Base-by-base conservation (phyloP, 805 yeast species). In the Metschnikowia lunata region DNA sequence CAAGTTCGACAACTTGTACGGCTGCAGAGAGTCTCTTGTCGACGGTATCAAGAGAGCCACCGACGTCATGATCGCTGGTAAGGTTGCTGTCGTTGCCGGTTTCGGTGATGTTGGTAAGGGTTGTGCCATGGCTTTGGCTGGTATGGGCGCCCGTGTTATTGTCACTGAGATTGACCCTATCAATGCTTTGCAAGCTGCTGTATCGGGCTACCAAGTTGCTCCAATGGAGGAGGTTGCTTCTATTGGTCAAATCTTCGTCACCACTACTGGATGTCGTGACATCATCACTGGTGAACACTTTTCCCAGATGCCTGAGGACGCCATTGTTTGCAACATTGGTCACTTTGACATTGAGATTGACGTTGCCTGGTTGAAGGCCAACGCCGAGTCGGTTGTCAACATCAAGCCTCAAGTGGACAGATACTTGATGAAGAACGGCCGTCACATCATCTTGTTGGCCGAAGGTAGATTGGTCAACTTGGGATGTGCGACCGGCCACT, bases 21-120 rank as follows among this genome's bases (percentile, higher is more conserved):
- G 99, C 62, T 93, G 98, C 82, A 87, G 98, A 76, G 99, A 91
- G 81, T 91, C 99, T 54, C 83, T 91, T 62, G 79, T 91, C 58
- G 99, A 91, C 75, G 99, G 99, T 79, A 91, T 91, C 73, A 91
- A 91, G 85, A 88, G 98, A 79, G 99, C 98, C 71, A 91, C 99
- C 66, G 99, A 91, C 67, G 98, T 91, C 62, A 93, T 91, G 98
- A 85, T 91, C 66, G 98, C 97, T 59, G 99, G 99, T 78, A 91
- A 91, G 80, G 93, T 88, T 66, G 96, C 98, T 51, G 95, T 91
- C 62, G 98, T 91, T 62, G 97, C 97, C 52, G 99, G 99, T 76
- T 91, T 83, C 79, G 99, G 99, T 82, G 99, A 91, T 70, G 99
- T 91, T 67, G 99, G 99, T 79, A 91, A 91, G 79, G 99, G 99